Evolutionary conservation across 176 grass and related monocot species (phyloP).

Genomic region (Phyllostachys edulis): DNA sequence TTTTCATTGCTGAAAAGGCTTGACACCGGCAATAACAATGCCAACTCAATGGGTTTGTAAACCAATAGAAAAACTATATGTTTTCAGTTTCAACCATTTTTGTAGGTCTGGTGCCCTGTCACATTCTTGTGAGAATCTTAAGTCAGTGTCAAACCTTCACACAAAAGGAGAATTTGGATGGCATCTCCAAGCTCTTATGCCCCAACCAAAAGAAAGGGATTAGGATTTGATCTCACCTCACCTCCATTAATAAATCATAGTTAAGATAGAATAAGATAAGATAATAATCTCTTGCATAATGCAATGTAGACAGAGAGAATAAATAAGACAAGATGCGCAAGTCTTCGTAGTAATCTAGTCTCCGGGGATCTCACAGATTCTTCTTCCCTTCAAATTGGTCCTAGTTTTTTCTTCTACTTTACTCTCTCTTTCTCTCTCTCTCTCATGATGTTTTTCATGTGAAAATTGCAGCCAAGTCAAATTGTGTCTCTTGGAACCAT

Average conservation of each 20-base stretch:
- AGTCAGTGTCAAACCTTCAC: slow-evolving; percentile 24
- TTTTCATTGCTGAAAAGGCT: no score
- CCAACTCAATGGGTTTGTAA: no score
- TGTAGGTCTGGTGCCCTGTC: not conserved
- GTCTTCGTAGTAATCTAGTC: slow-evolving; percentile 13
- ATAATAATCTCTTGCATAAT: slow-evolving; percentile 19
- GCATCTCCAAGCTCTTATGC: slow-evolving; percentile 37
- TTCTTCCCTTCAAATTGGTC: not conserved
- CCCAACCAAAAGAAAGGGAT: slow-evolving; percentile 36
- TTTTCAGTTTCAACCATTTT: no score
- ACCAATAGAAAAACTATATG: no score
- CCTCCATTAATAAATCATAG: slow-evolving; percentile 15
- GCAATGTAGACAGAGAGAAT: not conserved
- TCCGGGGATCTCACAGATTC: slow-evolving; percentile 44
- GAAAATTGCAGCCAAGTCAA: slow-evolving; percentile 28
- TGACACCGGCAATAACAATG: no score
- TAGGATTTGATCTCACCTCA: slow-evolving; percentile 17
- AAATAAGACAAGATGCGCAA: slow-evolving; percentile 14
- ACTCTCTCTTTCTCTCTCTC: not conserved
- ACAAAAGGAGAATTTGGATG: not conserved
- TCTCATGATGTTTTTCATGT: slow-evolving; percentile 8
- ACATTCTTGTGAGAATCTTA: slow-evolving; percentile 30
- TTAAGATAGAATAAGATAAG: slow-evolving; percentile 39
- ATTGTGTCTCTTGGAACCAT: slow-evolving; percentile 19
- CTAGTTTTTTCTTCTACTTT: not conserved